Percentiles rank a stretch among this genome's conserved stretches.
Conservation (phyloP, 208 protist species). For the Leishmania tarentolae region DNA sequence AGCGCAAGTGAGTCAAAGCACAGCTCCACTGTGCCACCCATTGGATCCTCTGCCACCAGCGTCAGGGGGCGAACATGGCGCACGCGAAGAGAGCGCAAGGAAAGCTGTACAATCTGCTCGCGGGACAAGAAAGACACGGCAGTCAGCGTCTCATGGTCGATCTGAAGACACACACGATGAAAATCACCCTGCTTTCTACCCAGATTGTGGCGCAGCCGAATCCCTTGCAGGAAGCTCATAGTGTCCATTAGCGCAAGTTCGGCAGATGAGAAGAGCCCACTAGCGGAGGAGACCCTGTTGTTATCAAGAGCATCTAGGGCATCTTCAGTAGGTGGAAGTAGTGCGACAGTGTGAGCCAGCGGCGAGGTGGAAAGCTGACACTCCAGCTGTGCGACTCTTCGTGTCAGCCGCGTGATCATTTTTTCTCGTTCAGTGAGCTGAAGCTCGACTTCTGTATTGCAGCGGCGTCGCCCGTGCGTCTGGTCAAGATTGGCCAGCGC, state of each 20-base stretch:
- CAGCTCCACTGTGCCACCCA: slow-evolving; percentile 22
- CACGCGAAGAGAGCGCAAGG: slow-evolving; percentile 23
- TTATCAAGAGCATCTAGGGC: background rate
- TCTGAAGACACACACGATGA: slow-evolving; percentile 25
- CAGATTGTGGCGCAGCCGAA: slow-evolving; percentile 31
- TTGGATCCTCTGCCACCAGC: slow-evolving; percentile 17
- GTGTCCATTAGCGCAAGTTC: slow-evolving; percentile 26
- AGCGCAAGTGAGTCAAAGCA: slow-evolving; percentile 19
- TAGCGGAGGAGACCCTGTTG: background rate
- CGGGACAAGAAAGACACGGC: slow-evolving; percentile 25
- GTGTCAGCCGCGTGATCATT: slow-evolving; percentile 29
- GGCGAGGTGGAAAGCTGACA: slow-evolving; percentile 11
- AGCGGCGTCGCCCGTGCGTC: background rate
- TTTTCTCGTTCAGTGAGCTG: slow-evolving; percentile 21
- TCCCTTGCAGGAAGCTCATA: slow-evolving; percentile 16
- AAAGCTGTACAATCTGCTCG: slow-evolving; percentile 21
- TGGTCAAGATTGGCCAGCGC: slow-evolving; percentile 7
- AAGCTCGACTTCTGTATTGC: slow-evolving; percentile 1
- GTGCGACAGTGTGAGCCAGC: slow-evolving; percentile 7
- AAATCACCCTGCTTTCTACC: background rate
- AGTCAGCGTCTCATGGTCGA: slow-evolving; percentile 28
- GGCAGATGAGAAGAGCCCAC: slow-evolving; percentile 24
- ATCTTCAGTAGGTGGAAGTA: slow-evolving; percentile 10
- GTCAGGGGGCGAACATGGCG: slow-evolving; percentile 21
- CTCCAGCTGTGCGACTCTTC: slow-evolving; percentile 26